Conservation (phyloP, 768 basidiomycete genomes). For the Mycena rosella region DNA sequence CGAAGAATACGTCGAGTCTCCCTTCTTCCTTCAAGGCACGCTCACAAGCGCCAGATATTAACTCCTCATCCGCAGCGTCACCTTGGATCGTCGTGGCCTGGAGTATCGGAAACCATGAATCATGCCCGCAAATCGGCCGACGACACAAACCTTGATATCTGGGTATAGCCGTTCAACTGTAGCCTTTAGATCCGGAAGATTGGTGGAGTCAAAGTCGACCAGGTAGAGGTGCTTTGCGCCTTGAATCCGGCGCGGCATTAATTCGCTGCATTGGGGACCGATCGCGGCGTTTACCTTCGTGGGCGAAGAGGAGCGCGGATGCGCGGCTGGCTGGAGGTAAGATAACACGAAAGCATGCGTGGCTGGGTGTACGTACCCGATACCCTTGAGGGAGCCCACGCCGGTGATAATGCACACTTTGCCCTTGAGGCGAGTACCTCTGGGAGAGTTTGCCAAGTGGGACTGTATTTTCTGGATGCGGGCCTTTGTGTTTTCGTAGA, state of each 20-base stretch:
- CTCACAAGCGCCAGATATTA: conserved; percentile 77
- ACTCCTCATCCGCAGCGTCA: conserved; percentile 85
- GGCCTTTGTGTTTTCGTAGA: conserved; percentile 70
- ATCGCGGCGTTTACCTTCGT: conserved; percentile 65
- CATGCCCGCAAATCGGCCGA: not conserved
- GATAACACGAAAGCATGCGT: conserved; percentile 20
- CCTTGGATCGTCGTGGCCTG: conserved; percentile 84
- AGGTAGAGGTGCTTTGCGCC: conserved; percentile 85
- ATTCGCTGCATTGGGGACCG: conserved; percentile 13
- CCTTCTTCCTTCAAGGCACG: conserved; percentile 86
- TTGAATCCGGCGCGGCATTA: conserved; percentile 45
- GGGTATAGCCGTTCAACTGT: conserved; percentile 78
- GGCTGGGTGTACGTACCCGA: conserved; percentile 70
- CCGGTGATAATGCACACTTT: conserved; percentile 94
- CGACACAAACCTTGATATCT: conserved; percentile 78
- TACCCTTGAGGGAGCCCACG: conserved; percentile 87
- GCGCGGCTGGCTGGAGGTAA: conserved; percentile 66
- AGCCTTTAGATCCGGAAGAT: conserved; percentile 78
- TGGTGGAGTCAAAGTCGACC: conserved; percentile 74
- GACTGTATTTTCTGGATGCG: conserved; percentile 77
- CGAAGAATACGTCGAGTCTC: conserved; percentile 93
- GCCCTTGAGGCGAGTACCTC: conserved; percentile 69
- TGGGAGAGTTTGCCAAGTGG: conserved; percentile 69
- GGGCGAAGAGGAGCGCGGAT: conserved; percentile 78
- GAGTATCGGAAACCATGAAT: not conserved